Percentiles rank a stretch among this genome's conserved stretches.
phyloP scores from a whole-genome alignment of 768 basidiomycete species.

The Goffeauzyma gilvescens region DNA sequence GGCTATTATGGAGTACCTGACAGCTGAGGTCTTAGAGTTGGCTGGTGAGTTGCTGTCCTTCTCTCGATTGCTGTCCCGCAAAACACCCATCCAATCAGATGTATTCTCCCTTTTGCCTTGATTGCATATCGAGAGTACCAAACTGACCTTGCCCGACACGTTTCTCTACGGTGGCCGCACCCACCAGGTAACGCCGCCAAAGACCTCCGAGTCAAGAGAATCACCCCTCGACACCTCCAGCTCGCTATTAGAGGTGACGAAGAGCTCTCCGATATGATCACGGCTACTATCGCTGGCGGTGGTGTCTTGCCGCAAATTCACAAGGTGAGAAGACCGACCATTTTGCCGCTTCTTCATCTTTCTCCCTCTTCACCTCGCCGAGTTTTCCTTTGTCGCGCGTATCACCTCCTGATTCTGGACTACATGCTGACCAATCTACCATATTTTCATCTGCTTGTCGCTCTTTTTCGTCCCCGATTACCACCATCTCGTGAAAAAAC shows the following conservation, averaged over 20 bases:
- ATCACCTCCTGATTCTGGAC: not conserved
- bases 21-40: constrained; percentile 86
- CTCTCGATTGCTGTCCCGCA: not conserved
- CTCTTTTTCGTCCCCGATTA: too few species aligned
- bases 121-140: not conserved
- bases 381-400: not conserved
- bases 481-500: too few species aligned
- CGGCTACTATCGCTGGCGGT: constrained; percentile 65
- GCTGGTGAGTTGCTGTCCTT: constrained; percentile 52
- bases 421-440: not conserved
- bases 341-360: not conserved
- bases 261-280: constrained; percentile 85
- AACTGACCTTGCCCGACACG: not conserved
- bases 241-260: constrained; percentile 93
- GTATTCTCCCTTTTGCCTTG: not conserved
- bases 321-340: constrained; percentile 19
- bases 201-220: constrained; percentile 90
- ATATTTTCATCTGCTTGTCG: not conserved
- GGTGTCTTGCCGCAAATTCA: constrained; percentile 34
- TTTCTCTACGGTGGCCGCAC: too few species aligned
- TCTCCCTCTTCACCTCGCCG: not conserved
- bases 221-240: constrained; percentile 87
- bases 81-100: not conserved
- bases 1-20: constrained; percentile 86
- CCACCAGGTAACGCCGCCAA: constrained; percentile 77